A percentile compares a stretch with the other conserved stretches of the same genome.
Evolutionary conservation across 768 basidiomycete genomes (phyloP).

Genomic region (Auriscalpium vulgare): DNA sequence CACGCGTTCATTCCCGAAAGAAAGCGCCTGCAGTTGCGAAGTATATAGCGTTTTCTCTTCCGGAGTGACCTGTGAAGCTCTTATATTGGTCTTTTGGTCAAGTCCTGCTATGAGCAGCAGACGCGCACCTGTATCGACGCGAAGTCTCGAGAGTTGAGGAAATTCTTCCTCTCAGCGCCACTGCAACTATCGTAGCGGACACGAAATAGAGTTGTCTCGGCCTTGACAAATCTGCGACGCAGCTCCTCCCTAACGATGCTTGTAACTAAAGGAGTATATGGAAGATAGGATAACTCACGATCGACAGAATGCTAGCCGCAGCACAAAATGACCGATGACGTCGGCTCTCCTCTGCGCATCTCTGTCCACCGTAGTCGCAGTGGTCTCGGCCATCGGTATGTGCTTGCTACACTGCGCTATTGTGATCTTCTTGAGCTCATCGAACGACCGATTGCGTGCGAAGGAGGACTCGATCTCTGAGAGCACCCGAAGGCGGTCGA

Average conservation of each 20-base stretch:
- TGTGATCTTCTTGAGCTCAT: conserved; percentile 65
- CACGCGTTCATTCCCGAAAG: conserved; percentile 9
- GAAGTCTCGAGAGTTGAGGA: conserved; percentile 59
- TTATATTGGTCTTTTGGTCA: not conserved
- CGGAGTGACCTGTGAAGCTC: conserved; percentile 35
- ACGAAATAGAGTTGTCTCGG: conserved; percentile 78
- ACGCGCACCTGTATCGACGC: conserved; percentile 51
- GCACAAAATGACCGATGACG: conserved; percentile 87
- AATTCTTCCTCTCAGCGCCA: conserved; percentile 47
- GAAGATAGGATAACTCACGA: conserved; percentile 53
- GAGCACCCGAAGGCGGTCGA: conserved; percentile 80
- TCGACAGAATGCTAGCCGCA: conserved; percentile 91
- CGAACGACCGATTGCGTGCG: conserved; percentile 74
- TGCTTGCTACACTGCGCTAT: conserved; percentile 62
- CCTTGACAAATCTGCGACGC: conserved; percentile 78
- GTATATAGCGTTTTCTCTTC: not conserved
- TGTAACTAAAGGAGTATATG: not conserved
- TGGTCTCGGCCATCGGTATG: conserved; percentile 57
- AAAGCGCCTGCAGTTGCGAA: not conserved
- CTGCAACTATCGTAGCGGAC: conserved; percentile 70
- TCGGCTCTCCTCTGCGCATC: conserved; percentile 72
- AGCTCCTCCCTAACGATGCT: conserved; percentile 68
- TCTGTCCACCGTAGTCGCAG: conserved; percentile 36
- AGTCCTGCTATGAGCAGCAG: not conserved
- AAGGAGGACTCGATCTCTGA: conserved; percentile 88